Evolutionary conservation across 1,284 basidiomycete species (phyloP).

Genomic region (Puccinia hordei): DNA sequence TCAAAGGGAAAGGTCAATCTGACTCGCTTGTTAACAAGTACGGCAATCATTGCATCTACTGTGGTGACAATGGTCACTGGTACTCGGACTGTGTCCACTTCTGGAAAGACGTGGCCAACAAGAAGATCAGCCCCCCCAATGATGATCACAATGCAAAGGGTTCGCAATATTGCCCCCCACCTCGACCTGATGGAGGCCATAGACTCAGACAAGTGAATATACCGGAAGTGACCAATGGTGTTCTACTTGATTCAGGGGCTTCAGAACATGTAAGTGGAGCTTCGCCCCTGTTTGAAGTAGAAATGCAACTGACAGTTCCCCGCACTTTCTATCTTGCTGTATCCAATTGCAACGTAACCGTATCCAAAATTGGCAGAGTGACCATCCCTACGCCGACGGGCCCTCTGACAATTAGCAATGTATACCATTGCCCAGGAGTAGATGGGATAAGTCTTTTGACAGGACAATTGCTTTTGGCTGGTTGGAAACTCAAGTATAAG

Average conservation of each 20-base stretch:
- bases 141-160: background rate
- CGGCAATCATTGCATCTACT: background rate
- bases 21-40: background rate
- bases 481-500: no score
- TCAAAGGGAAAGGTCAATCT: conserved; percentile 6
- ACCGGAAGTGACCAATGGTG: background rate
- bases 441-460: no score
- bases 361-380: no score
- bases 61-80: background rate
- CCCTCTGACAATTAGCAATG: no score
- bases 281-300: background rate
- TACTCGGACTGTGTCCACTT: conserved; percentile 11
- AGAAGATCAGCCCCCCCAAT: background rate
- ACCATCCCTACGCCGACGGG: no score
- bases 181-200: background rate
- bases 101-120: background rate
- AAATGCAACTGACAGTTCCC: no score
- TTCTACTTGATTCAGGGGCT: conserved; percentile 6
- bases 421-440: no score
- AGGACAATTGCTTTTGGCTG: no score
- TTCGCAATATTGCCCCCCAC: background rate
- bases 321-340: no score
- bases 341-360: no score
- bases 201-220: background rate
- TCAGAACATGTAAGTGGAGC: background rate